Evolutionary conservation across 2,329 filamentous ascomycete genomes (phyloP).

Genomic region (Ceratocystis cubensis): DNA sequence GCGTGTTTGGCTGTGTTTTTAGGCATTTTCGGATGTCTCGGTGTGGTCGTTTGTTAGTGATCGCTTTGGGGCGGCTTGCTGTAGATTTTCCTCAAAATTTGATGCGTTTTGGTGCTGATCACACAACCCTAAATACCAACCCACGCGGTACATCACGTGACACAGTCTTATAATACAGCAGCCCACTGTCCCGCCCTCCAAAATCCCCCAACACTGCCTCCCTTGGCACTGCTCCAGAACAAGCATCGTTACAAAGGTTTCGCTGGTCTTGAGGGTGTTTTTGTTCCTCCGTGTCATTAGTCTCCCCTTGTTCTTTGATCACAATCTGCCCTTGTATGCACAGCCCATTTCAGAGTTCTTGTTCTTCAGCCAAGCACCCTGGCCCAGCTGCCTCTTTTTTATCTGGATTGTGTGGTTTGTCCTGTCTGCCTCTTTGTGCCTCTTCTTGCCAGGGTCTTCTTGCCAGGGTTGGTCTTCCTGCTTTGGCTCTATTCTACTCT

Average conservation of each 20-base stretch:
- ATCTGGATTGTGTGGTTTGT: neutral
- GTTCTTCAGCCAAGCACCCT: neutral
- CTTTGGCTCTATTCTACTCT: neutral
- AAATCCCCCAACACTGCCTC: slow-evolving; percentile 1
- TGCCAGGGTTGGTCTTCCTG: neutral
- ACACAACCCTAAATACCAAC: neutral
- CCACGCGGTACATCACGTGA: neutral
- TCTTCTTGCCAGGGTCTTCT: neutral
- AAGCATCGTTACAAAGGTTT: neutral
- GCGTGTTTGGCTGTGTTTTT: neutral
- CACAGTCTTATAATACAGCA: too few species aligned
- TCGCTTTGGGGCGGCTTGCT: too few species aligned
- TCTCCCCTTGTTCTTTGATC: slow-evolving; percentile 1
- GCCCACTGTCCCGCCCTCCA: neutral
- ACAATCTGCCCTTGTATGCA: slow-evolving; percentile 7
- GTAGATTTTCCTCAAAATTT: too few species aligned
- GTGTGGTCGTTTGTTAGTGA: neutral
- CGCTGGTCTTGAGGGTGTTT: slow-evolving; percentile 1
- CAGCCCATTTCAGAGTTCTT: neutral
- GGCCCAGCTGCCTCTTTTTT: too few species aligned
- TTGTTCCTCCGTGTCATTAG: slow-evolving; percentile 9
- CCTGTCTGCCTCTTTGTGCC: neutral
- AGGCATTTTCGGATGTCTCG: neutral
- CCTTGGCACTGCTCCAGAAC: neutral
- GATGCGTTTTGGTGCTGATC: too few species aligned